These are phyloP conservation scores for Calonectria pseudoreteaudii DNA, from an alignment of 2,329 filamentous ascomycete genomes.

Conservation along the genomic window DNA sequence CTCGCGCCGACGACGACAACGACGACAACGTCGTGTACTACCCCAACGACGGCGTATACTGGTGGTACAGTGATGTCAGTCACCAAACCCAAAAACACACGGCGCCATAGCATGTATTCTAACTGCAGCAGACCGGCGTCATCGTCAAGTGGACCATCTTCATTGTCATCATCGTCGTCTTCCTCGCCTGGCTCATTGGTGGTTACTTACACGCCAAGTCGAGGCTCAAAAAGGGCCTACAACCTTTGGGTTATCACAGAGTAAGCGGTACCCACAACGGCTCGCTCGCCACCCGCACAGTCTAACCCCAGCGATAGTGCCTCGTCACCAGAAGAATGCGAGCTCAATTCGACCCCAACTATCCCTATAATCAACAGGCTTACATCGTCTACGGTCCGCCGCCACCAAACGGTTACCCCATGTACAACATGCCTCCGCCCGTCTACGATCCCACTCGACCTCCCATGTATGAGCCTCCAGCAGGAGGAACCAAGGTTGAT, in stretches of 20 bases:
- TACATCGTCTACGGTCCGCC: slow-evolving; percentile 52
- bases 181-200: slow-evolving; percentile 72
- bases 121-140: slow-evolving; percentile 63
- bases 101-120: slow-evolving; percentile 14
- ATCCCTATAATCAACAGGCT: slow-evolving; percentile 55
- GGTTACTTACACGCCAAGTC: slow-evolving; percentile 78
- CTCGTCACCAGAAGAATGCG: slow-evolving; percentile 61
- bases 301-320: slow-evolving; percentile 53
- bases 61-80: slow-evolving; percentile 46
- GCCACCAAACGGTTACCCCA: slow-evolving; percentile 43
- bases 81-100: background rate
- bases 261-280: slow-evolving; percentile 51
- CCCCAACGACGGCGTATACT: slow-evolving; percentile 39
- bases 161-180: slow-evolving; percentile 67
- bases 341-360: slow-evolving; percentile 61
- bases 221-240: slow-evolving; percentile 73
- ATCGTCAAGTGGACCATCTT: slow-evolving; percentile 81
- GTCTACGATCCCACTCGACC: slow-evolving; percentile 70
- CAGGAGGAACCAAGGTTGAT: slow-evolving; percentile 65
- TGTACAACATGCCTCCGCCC: slow-evolving; percentile 59
- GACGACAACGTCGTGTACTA: slow-evolving; percentile 20
- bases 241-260: slow-evolving; percentile 77
- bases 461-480: slow-evolving; percentile 66
- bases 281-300: background rate
- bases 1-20: slow-evolving; percentile 32